Conservation (phyloP, 1,284 basidiomycete species). For the Peniophora sp. region DNA sequence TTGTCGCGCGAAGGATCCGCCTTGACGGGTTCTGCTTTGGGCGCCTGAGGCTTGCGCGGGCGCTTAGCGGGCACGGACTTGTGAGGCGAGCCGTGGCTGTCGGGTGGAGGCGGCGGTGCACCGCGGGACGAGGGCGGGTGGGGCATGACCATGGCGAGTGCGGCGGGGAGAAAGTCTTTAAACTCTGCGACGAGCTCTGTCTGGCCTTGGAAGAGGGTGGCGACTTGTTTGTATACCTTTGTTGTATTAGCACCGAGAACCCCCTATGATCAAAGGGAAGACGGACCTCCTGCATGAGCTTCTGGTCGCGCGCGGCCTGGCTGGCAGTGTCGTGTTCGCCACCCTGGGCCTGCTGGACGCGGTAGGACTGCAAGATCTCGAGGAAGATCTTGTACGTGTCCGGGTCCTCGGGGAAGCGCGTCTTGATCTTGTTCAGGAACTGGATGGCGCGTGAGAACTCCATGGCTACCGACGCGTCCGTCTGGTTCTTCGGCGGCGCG, state of each 20-base stretch:
- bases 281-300: conserved; percentile 81
- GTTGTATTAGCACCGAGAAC: conserved; percentile 8
- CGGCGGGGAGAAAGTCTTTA: conserved; percentile 91
- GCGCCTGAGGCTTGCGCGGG: conserved; percentile 7
- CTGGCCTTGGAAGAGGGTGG: conserved; percentile 86
- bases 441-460: conserved; percentile 98
- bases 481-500: conserved; percentile 13
- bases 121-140: conserved; percentile 24
- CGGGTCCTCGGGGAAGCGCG: conserved; percentile 83
- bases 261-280: neutral
- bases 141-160: conserved; percentile 29
- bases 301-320: conserved; percentile 42
- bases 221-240: conserved; percentile 91
- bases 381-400: conserved; percentile 98
- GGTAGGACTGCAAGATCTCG: conserved; percentile 96
- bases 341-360: conserved; percentile 51
- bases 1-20: conserved; percentile 10
- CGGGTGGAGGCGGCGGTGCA: conserved; percentile 11
- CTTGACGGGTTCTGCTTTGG: conserved; percentile 7
- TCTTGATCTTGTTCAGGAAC: conserved; percentile 99
- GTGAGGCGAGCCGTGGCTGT: neutral
- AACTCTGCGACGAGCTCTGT: conserved; percentile 94
- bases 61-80: neutral
- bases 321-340: conserved; percentile 8
- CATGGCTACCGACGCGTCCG: conserved; percentile 37